phyloP scores from a whole-genome alignment of 352 stramenopile genomes.

The Phytopythium vexans region DNA sequence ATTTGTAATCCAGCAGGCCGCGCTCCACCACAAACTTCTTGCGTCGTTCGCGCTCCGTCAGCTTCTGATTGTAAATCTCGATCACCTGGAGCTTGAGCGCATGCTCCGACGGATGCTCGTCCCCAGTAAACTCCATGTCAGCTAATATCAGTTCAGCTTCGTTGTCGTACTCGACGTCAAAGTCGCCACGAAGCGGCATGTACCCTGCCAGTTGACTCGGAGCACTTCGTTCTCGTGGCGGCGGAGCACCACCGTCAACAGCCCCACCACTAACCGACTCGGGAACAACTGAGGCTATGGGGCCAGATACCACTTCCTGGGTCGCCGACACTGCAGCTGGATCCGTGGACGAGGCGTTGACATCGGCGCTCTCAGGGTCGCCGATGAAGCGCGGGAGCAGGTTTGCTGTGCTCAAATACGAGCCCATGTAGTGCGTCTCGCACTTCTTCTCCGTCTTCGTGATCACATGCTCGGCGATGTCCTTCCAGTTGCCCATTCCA shows the following conservation, averaged over 20 bases:
- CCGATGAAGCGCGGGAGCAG: slow-evolving; percentile 64
- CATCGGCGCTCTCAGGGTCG: slow-evolving; percentile 19
- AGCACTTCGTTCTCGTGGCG: slow-evolving; percentile 15
- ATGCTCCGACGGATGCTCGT: slow-evolving; percentile 84
- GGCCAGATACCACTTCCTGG: too few species aligned
- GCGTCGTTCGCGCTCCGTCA: slow-evolving; percentile 91
- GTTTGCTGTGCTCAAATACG: slow-evolving; percentile 66
- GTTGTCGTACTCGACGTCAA: slow-evolving; percentile 98
- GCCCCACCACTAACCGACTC: too few species aligned
- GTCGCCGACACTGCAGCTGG: background rate
- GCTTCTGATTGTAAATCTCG: slow-evolving; percentile 96
- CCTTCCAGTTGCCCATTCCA: slow-evolving; percentile 96
- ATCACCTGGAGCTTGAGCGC: slow-evolving; percentile 96
- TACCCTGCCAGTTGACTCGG: slow-evolving; percentile 82
- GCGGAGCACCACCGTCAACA: slow-evolving; percentile 2
- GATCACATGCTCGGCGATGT: slow-evolving; percentile 85
- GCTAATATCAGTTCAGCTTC: slow-evolving; percentile 95
- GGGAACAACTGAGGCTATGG: too few species aligned
- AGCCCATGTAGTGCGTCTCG: slow-evolving; percentile 84
- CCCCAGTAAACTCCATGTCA: slow-evolving; percentile 95
- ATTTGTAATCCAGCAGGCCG: slow-evolving; percentile 92
- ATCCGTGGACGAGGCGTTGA: background rate
- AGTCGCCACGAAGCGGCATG: slow-evolving; percentile 96
- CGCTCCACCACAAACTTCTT: slow-evolving; percentile 92
- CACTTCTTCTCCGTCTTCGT: slow-evolving; percentile 89